Base-by-base conservation (phyloP, 257 asterid genomes). In the Agastache rugosa region DNA sequence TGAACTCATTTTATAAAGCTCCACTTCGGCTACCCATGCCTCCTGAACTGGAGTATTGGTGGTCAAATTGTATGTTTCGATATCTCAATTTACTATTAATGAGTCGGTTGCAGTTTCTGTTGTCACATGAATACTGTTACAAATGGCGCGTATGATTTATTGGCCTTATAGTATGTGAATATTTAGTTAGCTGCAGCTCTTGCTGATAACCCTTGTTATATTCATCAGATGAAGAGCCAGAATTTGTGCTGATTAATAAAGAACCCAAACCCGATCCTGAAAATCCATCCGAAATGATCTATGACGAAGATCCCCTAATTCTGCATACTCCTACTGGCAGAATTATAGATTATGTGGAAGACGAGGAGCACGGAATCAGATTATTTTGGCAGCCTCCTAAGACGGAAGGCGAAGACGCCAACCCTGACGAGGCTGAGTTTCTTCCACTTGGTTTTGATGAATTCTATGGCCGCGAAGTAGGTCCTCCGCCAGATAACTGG, bases 1-100 rank as follows among this genome's bases (percentile, higher is more conserved):
- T 92, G 86, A 95, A 95, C 85, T 95, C 99, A 2, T 95, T 90
- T 75, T 89, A 90, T 54, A 87, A 84, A 88, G 91, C 99, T 69
- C 99, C 99, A 63, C 86, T 95, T 61, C 80, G 99, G 79, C 86
- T 95, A 54, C 99, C 99, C 67, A 90, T 90, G 99, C 99, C 99
- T 78, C 69, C 98, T 63, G 99, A 95, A 81, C 98, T 92, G 47
- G 97, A 92, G 78, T 79, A 92, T 69, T 95, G 97, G 97, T 95
- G 99, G 99, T 62, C 83, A 22, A 54, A 62, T 25, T 48, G 72
- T 25, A 78, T 63, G 51, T 31, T 48, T 23, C 41, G 15, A 54
- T 51, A 41, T 73, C 64, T 53, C 37, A 9, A 34, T 59, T 74
- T 66, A 51, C 61, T 59, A 25, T 47, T 25, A 6, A 22, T 47